phyloP scores from a whole-genome alignment of 768 basidiomycete genomes.

The Fomitopsis pulvina region DNA sequence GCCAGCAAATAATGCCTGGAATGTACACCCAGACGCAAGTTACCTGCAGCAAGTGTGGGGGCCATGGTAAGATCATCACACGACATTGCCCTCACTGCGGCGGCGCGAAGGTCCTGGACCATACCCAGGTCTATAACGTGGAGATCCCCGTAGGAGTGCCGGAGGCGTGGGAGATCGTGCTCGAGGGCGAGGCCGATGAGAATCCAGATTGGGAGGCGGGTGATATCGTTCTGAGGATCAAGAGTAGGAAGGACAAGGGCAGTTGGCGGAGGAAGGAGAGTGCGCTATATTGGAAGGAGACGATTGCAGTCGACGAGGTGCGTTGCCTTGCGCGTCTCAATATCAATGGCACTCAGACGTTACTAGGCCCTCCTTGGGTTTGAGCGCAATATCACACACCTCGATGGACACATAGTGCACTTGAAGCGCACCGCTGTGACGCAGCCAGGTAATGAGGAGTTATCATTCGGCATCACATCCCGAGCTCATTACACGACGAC shows the following conservation, averaged over 20 bases:
- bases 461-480: not conserved
- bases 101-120: constrained; percentile 77
- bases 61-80: constrained; percentile 74
- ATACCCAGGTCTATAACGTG: constrained; percentile 75
- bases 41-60: constrained; percentile 78
- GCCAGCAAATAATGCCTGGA: constrained; percentile 95
- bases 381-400: constrained; percentile 81
- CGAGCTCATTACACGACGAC: not conserved
- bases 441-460: constrained; percentile 67
- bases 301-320: constrained; percentile 88
- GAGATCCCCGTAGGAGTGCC: constrained; percentile 86
- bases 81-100: constrained; percentile 76
- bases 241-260: constrained; percentile 71
- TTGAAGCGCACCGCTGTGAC: constrained; percentile 76
- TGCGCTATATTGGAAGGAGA: constrained; percentile 88
- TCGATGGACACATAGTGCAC: constrained; percentile 78
- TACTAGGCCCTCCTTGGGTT: constrained; percentile 95
- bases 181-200: constrained; percentile 96
- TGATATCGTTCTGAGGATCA: constrained; percentile 82
- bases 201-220: constrained; percentile 94
- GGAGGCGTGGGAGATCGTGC: constrained; percentile 88
- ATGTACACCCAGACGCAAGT: constrained; percentile 90
- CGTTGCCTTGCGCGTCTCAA: constrained; percentile 11
- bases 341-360: constrained; percentile 3
- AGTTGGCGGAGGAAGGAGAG: constrained; percentile 87